Percentiles rank a stretch among this genome's conserved stretches.
phyloP scores from a whole-genome alignment of 106 monocot species.

The Platanthera guangdongensis region DNA sequence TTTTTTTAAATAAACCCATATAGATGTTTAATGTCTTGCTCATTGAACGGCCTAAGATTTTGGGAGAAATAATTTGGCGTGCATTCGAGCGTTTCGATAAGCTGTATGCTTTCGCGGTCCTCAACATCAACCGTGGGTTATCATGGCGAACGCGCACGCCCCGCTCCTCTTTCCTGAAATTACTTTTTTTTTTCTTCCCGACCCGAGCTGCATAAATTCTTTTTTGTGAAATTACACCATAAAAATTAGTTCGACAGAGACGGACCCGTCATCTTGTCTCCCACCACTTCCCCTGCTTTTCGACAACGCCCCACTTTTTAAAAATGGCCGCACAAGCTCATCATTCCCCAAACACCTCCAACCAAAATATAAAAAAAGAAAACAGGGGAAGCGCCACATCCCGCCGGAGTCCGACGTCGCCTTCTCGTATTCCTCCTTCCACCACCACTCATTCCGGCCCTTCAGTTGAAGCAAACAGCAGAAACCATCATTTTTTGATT shows the following conservation, averaged over 20 bases:
- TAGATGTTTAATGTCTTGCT: too few species aligned
- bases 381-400: neutral
- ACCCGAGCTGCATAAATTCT: neutral
- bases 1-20: too few species aligned
- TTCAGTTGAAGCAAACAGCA: neutral
- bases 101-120: neutral
- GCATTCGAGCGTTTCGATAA: slow-evolving; percentile 1
- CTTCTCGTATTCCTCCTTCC: neutral
- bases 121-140: neutral
- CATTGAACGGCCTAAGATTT: too few species aligned
- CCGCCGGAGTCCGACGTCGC: neutral
- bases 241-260: neutral
- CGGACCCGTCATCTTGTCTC: neutral
- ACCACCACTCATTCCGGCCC: too few species aligned
- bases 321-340: neutral
- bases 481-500: neutral
- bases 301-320: neutral
- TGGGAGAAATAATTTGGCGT: too few species aligned
- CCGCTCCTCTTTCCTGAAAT: too few species aligned
- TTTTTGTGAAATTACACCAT: neutral
- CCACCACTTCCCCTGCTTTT: slow-evolving; percentile 7
- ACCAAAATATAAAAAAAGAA: neutral
- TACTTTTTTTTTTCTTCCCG: neutral
- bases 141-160: neutral
- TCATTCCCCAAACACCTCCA: neutral